phyloP scores from a whole-genome alignment of 2,329 filamentous ascomycete species.

The Drechslerella stenobrocha region DNA sequence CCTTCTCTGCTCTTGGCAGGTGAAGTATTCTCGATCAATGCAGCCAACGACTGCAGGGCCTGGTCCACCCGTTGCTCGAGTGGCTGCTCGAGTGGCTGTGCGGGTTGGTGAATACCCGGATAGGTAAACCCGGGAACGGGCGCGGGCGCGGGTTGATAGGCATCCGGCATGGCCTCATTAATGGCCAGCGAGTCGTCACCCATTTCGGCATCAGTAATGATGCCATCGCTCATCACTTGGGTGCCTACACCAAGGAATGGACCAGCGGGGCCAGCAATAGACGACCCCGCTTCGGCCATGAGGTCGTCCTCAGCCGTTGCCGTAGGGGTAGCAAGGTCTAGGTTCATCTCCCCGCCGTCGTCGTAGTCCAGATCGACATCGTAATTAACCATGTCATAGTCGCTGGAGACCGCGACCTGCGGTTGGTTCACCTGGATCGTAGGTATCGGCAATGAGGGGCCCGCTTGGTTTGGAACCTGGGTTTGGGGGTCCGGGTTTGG shows the following conservation, averaged over 20 bases:
- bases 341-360: slow-evolving; percentile 35
- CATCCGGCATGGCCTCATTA: slow-evolving; percentile 45
- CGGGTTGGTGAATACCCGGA: neutral
- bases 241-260: neutral
- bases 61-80: slow-evolving; percentile 6
- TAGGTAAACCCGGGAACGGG: neutral
- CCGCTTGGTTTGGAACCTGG: slow-evolving; percentile 21
- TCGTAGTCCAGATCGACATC: slow-evolving; percentile 38
- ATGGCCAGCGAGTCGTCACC: slow-evolving; percentile 31
- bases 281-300: slow-evolving; percentile 18
- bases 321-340: slow-evolving; percentile 35
- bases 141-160: slow-evolving; percentile 16
- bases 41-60: neutral
- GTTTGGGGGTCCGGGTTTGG: slow-evolving; percentile 28
- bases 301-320: slow-evolving; percentile 30
- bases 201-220: slow-evolving; percentile 39
- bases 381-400: slow-evolving; percentile 38
- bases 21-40: neutral
- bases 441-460: slow-evolving; percentile 23
- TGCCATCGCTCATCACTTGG: slow-evolving; percentile 3
- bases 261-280: slow-evolving; percentile 11
- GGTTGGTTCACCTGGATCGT: slow-evolving; percentile 35
- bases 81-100: neutral
- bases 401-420: slow-evolving; percentile 17
- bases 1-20: neutral